Conservation (phyloP, 208 protist genomes). For the Wallacemonas rigidus region DNA sequence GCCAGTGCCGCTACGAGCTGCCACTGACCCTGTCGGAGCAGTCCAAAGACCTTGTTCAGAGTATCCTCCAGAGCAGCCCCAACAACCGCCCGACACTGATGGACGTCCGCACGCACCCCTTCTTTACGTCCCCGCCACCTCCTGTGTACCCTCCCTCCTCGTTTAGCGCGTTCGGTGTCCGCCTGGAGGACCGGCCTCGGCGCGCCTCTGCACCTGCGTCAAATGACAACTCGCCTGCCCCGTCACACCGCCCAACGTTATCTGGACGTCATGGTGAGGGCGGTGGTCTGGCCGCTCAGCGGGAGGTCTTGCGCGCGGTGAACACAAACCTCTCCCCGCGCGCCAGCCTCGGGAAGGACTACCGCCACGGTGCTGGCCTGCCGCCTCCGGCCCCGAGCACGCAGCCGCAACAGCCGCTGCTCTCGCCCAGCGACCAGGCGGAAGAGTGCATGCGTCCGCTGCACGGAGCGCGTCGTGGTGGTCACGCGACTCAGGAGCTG, state of each 20-base stretch:
- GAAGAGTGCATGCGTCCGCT: conserved; percentile 1
- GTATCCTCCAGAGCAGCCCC: conserved; percentile 87
- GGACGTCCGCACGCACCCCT: conserved; percentile 88
- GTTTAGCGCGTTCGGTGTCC: conserved; percentile 47
- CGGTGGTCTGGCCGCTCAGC: conserved; percentile 23
- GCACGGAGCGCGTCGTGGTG: background rate
- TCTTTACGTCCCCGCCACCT: conserved; percentile 74
- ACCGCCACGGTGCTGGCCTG: background rate
- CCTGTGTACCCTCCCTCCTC: conserved; percentile 51
- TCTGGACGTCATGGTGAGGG: background rate
- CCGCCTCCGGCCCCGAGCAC: background rate
- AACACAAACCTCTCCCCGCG: conserved; percentile 37
- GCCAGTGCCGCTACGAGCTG: conserved; percentile 93
- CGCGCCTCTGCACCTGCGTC: conserved; percentile 19
- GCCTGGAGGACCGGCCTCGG: conserved; percentile 18
- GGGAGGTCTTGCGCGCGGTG: conserved; percentile 53
- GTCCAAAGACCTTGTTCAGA: conserved; percentile 89
- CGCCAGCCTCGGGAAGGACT: conserved; percentile 17
- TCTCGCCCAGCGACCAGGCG: background rate
- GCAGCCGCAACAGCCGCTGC: background rate
- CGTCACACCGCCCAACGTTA: conserved; percentile 10
- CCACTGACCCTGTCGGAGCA: conserved; percentile 72
- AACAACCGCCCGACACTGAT: conserved; percentile 82
- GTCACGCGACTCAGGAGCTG: background rate
- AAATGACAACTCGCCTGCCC: background rate